Evolutionary conservation across 1,284 basidiomycete species (phyloP).

Genomic region (Irpex sp.): DNA sequence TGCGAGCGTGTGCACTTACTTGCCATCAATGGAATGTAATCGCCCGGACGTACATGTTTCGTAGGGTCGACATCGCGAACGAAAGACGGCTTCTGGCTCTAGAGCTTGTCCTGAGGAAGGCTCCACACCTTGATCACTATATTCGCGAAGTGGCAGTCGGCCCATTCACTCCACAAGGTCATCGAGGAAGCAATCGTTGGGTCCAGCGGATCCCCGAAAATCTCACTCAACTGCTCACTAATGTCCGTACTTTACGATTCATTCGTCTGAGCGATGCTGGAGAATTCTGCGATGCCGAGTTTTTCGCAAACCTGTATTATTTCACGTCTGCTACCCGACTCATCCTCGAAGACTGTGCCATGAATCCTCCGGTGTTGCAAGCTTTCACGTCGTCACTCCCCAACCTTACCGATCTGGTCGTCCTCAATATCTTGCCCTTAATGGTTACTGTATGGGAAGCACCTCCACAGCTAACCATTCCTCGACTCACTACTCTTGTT

Average conservation of each 20-base stretch:
- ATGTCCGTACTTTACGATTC: not conserved
- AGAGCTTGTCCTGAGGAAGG: not conserved
- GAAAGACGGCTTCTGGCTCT: not conserved
- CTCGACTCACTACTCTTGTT: conserved; percentile 1
- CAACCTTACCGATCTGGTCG: not conserved
- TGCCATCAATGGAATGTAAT: conserved; percentile 4
- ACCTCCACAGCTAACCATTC: conserved; percentile 1
- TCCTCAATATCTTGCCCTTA: conserved; percentile 1
- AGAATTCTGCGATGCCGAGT: conserved; percentile 8
- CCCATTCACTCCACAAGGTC: not conserved
- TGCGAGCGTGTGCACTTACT: conserved; percentile 2
- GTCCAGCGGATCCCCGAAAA: not conserved
- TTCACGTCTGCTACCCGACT: conserved; percentile 3
- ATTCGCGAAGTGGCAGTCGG: conserved; percentile 5
- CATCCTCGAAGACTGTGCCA: conserved; percentile 6
- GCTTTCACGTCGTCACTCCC: conserved; percentile 9
- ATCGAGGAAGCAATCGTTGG: not conserved
- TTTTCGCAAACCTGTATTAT: conserved; percentile 1
- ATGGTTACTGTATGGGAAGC: conserved; percentile 6
- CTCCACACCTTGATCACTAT: not conserved
- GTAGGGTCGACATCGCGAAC: not conserved
- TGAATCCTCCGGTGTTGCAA: conserved; percentile 3
- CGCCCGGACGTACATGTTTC: conserved; percentile 2
- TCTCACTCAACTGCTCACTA: not conserved
- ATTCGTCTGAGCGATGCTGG: conserved; percentile 5